These are phyloP conservation scores for Phyllosticta ampelicida DNA, from an alignment of 2,329 filamentous ascomycete species.

Conservation along the genomic window DNA sequence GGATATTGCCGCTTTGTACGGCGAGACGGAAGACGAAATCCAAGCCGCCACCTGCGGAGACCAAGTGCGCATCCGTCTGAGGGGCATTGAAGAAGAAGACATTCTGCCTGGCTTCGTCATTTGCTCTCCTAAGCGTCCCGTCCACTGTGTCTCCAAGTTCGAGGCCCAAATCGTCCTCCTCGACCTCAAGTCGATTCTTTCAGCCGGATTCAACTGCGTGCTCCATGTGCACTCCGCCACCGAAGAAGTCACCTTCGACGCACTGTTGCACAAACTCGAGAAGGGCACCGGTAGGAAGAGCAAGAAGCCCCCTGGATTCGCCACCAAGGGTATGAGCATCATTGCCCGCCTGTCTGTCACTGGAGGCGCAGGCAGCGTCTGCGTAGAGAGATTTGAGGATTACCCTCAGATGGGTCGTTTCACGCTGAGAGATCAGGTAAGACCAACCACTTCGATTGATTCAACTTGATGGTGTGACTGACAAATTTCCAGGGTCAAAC, in stretches of 20 bases:
- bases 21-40: slow-evolving; percentile 93
- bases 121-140: slow-evolving; percentile 85
- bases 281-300: slow-evolving; percentile 90
- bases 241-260: slow-evolving; percentile 88
- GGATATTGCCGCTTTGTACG: slow-evolving; percentile 75
- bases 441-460: neutral
- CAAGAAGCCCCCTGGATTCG: slow-evolving; percentile 86
- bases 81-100: slow-evolving; percentile 95
- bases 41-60: slow-evolving; percentile 76
- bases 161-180: slow-evolving; percentile 95
- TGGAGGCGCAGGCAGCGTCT: slow-evolving; percentile 75
- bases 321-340: slow-evolving; percentile 70
- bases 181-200: slow-evolving; percentile 87
- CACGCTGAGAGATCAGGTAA: slow-evolving; percentile 18
- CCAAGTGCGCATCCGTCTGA: slow-evolving; percentile 82
- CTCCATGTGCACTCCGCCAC: slow-evolving; percentile 95
- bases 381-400: slow-evolving; percentile 89
- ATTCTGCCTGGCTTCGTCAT: slow-evolving; percentile 92
- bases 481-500: slow-evolving; percentile 68
- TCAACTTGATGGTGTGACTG: slow-evolving; percentile 13
- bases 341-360: slow-evolving; percentile 86
- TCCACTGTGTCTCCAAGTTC: slow-evolving; percentile 80
- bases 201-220: slow-evolving; percentile 94
- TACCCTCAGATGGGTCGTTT: slow-evolving; percentile 57
- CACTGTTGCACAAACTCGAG: slow-evolving; percentile 85